These are phyloP conservation scores for Xerocomellus chrysenteron DNA, from an alignment of 768 basidiomycete genomes.

Conservation along the genomic window DNA sequence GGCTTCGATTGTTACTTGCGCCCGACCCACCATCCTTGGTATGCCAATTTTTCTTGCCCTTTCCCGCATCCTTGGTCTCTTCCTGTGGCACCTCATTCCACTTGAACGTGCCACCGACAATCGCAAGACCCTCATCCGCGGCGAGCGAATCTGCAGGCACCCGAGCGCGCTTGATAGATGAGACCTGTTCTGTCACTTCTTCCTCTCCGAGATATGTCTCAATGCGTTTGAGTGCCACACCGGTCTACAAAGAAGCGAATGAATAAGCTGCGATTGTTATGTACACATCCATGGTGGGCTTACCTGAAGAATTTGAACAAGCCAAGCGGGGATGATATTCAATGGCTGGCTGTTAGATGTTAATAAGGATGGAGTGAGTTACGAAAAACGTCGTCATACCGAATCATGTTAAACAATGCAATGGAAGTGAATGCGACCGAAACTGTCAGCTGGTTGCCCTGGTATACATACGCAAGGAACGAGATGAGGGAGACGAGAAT, in stretches of 20 bases:
- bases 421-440: conserved; percentile 87
- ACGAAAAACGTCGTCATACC: conserved; percentile 34
- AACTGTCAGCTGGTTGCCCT: conserved; percentile 73
- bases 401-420: conserved; percentile 82
- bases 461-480: conserved; percentile 71
- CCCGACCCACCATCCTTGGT: not conserved
- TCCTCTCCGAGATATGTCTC: conserved; percentile 60
- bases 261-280: not conserved
- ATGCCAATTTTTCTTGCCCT: conserved; percentile 18
- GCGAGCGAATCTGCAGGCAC: conserved; percentile 25
- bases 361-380: not conserved
- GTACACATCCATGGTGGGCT: not conserved
- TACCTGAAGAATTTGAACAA: conserved; percentile 71
- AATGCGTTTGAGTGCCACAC: conserved; percentile 60
- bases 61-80: conserved; percentile 23
- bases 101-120: conserved; percentile 51
- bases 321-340: conserved; percentile 77
- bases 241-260: conserved; percentile 35
- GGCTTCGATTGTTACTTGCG: not conserved
- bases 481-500: conserved; percentile 78
- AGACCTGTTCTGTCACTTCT: conserved; percentile 61
- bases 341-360: conserved; percentile 52
- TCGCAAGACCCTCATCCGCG: conserved; percentile 41
- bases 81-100: conserved; percentile 51
- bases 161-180: conserved; percentile 45